Conservation (phyloP, 1,284 basidiomycete genomes). For the Cryptococcus jaspeensis region DNA sequence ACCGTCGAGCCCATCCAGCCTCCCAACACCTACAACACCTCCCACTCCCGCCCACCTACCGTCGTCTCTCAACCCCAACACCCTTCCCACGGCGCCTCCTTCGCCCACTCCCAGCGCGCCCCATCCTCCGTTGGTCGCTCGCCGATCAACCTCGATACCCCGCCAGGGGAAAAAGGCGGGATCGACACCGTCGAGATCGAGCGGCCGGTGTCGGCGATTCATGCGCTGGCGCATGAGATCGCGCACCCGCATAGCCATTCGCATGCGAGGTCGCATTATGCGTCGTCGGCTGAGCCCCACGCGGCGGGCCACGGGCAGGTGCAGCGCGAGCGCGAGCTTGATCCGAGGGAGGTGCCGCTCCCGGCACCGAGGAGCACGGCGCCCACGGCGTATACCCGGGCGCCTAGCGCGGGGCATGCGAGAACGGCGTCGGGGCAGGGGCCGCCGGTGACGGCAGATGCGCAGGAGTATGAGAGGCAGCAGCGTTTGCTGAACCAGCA, state of each 20-base stretch:
- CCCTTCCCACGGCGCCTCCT: not conserved
- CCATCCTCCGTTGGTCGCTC: constrained; percentile 1
- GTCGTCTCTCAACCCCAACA: not conserved
- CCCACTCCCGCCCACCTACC: too few relatives aligned
- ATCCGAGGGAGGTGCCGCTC: constrained; percentile 9
- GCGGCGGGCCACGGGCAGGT: not conserved
- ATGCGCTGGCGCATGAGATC: not conserved
- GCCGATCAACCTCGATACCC: constrained; percentile 13
- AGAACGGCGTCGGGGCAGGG: too few relatives aligned
- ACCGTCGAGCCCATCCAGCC: too few relatives aligned
- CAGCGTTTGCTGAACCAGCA: too few relatives aligned
- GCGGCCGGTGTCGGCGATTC: not conserved
- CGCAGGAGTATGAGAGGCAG: too few relatives aligned
- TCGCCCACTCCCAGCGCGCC: too few relatives aligned
- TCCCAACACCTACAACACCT: too few relatives aligned
- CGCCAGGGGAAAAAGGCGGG: constrained; percentile 1
- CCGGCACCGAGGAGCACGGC: constrained; percentile 8
- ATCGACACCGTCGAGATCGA: constrained; percentile 1
- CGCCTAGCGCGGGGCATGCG: too few relatives aligned
- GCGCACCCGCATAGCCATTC: not conserved
- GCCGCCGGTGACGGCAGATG: too few relatives aligned
- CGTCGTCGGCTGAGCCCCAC: not conserved
- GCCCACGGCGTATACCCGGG: constrained; percentile 11
- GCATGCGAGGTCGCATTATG: not conserved
- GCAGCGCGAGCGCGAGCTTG: too few relatives aligned